phyloP scores from a whole-genome alignment of 169 alveolate species.

The Plasmodium fragile region DNA sequence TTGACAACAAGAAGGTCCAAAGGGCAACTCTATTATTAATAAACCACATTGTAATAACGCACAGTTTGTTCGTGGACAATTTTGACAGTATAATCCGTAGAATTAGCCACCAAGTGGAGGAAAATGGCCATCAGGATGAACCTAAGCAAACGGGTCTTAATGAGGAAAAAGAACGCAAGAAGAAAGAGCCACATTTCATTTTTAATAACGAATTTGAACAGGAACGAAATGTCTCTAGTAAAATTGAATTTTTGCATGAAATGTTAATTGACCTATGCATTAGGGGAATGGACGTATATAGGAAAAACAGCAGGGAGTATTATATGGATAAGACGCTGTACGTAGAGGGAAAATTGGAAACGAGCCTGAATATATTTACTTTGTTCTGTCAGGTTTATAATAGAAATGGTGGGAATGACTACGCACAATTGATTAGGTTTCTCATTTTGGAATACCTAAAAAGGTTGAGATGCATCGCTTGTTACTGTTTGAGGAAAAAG shows the following conservation, averaged over 20 bases:
- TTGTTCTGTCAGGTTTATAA: constrained; percentile 12
- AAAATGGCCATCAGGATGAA: background rate
- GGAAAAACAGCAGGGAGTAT: background rate
- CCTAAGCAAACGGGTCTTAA: background rate
- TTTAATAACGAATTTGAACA: constrained; percentile 21
- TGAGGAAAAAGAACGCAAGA: background rate
- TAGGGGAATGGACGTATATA: constrained; percentile 56
- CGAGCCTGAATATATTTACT: constrained; percentile 20
- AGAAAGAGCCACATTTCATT: background rate
- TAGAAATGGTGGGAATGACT: background rate
- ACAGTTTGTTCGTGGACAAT: constrained; percentile 11
- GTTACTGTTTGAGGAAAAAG: constrained; percentile 20
- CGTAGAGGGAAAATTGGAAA: constrained; percentile 26
- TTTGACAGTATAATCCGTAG: constrained; percentile 1
- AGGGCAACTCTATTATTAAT: background rate
- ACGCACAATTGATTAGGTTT: constrained; percentile 29
- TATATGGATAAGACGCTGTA: constrained; percentile 3
- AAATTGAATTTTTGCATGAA: constrained; percentile 45
- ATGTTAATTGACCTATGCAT: constrained; percentile 38
- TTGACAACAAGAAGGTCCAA: background rate
- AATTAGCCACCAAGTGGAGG: background rate
- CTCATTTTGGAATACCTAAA: constrained; percentile 32
- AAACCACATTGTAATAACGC: constrained; percentile 21
- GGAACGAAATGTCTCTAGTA: background rate
- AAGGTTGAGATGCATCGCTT: constrained; percentile 6